Evolutionary conservation across 306 rosid genomes (phyloP).

Genomic region (Geum urbanum): DNA sequence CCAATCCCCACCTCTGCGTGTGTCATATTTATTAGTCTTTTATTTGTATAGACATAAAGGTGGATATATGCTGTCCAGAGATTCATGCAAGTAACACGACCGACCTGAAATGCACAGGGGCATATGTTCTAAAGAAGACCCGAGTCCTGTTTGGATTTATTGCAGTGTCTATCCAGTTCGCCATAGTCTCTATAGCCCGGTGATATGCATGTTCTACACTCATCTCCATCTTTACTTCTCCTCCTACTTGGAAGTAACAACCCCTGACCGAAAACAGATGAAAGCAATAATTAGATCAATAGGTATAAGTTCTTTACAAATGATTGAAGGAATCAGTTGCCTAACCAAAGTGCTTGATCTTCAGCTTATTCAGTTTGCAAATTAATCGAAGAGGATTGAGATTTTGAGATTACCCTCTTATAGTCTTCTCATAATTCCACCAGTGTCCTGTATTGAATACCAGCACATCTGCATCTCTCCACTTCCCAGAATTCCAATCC

Average conservation of each 20-base stretch:
- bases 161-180: constrained; percentile 54
- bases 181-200: constrained; percentile 54
- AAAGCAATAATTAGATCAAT: not conserved
- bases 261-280: constrained; percentile 42
- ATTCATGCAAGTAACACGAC: constrained; percentile 12
- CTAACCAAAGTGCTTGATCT: not conserved
- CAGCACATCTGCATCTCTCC: constrained; percentile 76
- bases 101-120: constrained; percentile 93
- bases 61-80: too few species aligned
- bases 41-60: not conserved
- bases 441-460: constrained; percentile 87
- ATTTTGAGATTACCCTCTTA: constrained; percentile 55
- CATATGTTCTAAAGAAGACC: constrained; percentile 71
- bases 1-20: constrained; percentile 81
- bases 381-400: constrained; percentile 3
- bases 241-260: constrained; percentile 80
- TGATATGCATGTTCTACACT: constrained; percentile 64
- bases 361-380: not conserved
- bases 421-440: constrained; percentile 85
- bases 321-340: not conserved
- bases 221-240: constrained; percentile 58
- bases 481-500: constrained; percentile 74
- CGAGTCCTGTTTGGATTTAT: constrained; percentile 55
- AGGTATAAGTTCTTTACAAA: not conserved
- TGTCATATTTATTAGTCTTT: constrained; percentile 20